Conservation (phyloP, 2,329 filamentous ascomycete genomes). For the Nigrospora osmanthi region DNA sequence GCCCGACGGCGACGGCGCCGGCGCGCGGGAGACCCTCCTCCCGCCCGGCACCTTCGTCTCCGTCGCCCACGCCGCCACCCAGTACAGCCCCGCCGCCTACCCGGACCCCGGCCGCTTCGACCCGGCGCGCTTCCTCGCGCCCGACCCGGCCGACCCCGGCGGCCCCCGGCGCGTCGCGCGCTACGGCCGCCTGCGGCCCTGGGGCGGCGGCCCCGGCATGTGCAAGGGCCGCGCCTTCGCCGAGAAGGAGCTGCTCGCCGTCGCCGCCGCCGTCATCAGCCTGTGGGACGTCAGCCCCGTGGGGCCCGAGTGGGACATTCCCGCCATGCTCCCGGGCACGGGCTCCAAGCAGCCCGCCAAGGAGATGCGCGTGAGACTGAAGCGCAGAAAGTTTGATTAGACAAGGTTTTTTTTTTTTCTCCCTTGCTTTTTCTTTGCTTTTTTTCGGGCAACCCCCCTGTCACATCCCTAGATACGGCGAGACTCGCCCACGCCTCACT, state of each 20-base stretch:
- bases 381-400: neutral
- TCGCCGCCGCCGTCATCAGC: constrained; percentile 5
- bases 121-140: constrained; percentile 17
- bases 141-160: constrained; percentile 2
- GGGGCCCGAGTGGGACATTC: constrained; percentile 5
- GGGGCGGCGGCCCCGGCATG: constrained; percentile 6
- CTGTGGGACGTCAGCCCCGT: constrained; percentile 9
- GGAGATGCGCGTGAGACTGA: constrained; percentile 8
- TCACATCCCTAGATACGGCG: no score
- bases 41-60: constrained; percentile 7
- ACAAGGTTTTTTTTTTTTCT: no score
- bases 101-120: constrained; percentile 15
- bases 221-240: constrained; percentile 11
- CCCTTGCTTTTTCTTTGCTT: no score
- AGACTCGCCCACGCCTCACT: no score
- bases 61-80: constrained; percentile 6
- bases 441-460: no score
- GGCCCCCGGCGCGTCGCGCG: neutral
- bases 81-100: constrained; percentile 14
- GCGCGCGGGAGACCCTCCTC: constrained; percentile 1
- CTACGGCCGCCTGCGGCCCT: constrained; percentile 8
- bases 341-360: constrained; percentile 12
- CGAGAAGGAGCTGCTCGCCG: constrained; percentile 8
- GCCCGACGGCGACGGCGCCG: no score
- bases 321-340: constrained; percentile 6